Base-by-base conservation (phyloP, 2,329 filamentous ascomycete genomes). In the Cladorrhinum sp. region DNA sequence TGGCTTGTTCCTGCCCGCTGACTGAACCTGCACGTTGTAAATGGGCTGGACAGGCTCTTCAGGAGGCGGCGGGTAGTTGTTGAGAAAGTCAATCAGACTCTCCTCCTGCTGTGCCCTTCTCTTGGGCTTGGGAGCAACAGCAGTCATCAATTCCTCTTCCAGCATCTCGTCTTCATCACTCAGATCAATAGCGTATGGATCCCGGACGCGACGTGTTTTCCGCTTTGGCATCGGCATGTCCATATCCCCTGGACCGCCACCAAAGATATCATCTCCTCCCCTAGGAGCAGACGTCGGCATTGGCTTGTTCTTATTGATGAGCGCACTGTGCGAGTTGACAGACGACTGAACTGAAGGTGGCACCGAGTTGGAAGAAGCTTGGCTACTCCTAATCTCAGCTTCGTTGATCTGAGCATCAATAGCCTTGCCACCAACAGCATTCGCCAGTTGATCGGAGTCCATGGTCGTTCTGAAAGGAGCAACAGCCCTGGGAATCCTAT, bases 141-240 rank as follows among this genome's bases (percentile, higher is more conserved):
- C 7, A 75, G 77, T 71, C 2, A 73, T 67, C 9, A 75, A 79
- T 1, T 86, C 81, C 14, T 85, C 82, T 8, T 87, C 80, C 3
- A 57, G 20, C 53, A 55, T 55, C 54, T 57, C 54, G 14, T 87
- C 87, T 58, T 89, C 85, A 59, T 91, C 88, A 68, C 87, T 90
- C 28, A 86, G 79, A 70, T 97, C 93, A 65, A 98, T 91, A n/a
- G 92, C 91, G 67, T 98, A 98, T 0, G 94, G 95, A 69, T 99
- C 95, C 60, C 85, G 90, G 56, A 92, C 86, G 26, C 91, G 86
- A 51, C 88, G 85, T 50, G 88, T 90, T 70, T 90, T 96, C 58
- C 90, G 85, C 67, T 85, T 83, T 4, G 91, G 88, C 71, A 86
- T 82, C 73, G 80, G 63, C 70, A 80, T 80, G 54, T 83, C 78